phyloP scores from a whole-genome alignment of 2,329 filamentous ascomycete species.

The Botrytis sinoallii region DNA sequence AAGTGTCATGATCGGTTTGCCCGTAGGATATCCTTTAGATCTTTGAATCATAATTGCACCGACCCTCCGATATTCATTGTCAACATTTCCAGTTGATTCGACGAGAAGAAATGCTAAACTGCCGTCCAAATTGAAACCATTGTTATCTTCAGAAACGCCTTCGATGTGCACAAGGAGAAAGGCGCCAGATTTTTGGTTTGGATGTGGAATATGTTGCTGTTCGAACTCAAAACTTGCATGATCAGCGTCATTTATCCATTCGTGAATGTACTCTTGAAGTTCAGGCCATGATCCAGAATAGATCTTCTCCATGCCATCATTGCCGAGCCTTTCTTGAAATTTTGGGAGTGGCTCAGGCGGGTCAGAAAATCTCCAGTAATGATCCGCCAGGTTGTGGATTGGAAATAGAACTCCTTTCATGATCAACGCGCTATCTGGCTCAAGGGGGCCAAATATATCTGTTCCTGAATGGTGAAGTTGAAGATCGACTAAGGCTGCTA shows the following conservation, averaged over 20 bases:
- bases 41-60: conserved; percentile 12
- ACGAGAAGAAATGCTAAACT: conserved; percentile 19
- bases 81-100: conserved; percentile 18
- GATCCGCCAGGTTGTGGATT: conserved; percentile 5
- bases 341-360: not conserved
- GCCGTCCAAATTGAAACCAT: conserved; percentile 1
- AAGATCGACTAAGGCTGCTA: conserved; percentile 17
- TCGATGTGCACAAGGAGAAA: conserved; percentile 19
- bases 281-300: conserved; percentile 8
- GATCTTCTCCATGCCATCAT: not conserved
- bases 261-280: conserved; percentile 18
- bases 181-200: conserved; percentile 21
- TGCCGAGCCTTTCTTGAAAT: not conserved
- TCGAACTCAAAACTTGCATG: conserved; percentile 22
- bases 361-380: conserved; percentile 16
- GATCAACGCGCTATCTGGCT: conserved; percentile 5
- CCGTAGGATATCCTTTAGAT: not conserved
- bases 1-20: not conserved
- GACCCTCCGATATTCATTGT: conserved; percentile 22
- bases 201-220: conserved; percentile 23
- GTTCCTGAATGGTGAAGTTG: conserved; percentile 1
- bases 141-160: conserved; percentile 3
- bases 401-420: conserved; percentile 15
- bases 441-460: conserved; percentile 14
- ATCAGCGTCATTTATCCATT: conserved; percentile 6